These are phyloP conservation scores for Grosmannia serpens DNA, from an alignment of 2,329 filamentous ascomycete species.

Conservation along the genomic window DNA sequence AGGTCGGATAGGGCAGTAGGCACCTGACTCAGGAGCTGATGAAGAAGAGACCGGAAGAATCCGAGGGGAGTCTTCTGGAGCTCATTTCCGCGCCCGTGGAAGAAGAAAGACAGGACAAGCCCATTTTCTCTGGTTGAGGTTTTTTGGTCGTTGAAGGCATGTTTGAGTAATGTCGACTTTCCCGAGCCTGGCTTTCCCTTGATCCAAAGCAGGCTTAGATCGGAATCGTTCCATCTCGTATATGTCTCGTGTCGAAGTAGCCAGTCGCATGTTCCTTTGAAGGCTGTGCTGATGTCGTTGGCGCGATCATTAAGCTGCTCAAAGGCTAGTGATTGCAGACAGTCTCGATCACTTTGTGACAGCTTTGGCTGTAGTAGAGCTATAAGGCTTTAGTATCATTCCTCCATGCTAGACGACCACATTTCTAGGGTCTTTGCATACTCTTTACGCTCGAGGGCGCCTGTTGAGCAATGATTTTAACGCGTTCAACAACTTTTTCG, in stretches of 20 bases:
- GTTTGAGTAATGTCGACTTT: slow-evolving; percentile 19
- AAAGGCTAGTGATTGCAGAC: not conserved
- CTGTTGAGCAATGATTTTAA: not conserved
- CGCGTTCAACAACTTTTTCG: not conserved
- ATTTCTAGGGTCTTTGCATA: not conserved
- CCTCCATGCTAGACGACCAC: too few relatives aligned
- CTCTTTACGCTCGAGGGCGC: not conserved
- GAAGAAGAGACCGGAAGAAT: slow-evolving; percentile 22
- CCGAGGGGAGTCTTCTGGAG: slow-evolving; percentile 22
- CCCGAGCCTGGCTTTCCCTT: slow-evolving; percentile 24
- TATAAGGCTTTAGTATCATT: too few relatives aligned
- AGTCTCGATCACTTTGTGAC: not conserved
- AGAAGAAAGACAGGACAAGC: slow-evolving; percentile 23
- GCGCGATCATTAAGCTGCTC: not conserved
- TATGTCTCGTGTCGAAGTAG: not conserved
- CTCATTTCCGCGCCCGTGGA: slow-evolving; percentile 20
- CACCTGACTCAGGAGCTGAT: slow-evolving; percentile 19
- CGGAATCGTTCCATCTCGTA: not conserved
- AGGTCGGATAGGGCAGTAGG: slow-evolving; percentile 13
- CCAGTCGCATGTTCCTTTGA: not conserved
- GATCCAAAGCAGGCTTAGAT: slow-evolving; percentile 23
- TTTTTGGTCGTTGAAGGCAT: slow-evolving; percentile 15
- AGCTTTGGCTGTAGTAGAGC: too few relatives aligned
- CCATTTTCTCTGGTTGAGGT: not conserved
- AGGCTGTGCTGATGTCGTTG: not conserved